Evolutionary conservation across 2,329 filamentous ascomycete genomes (phyloP), one percentile per base, ranked within the genome.

Genomic region (Cadophora malorum): DNA sequence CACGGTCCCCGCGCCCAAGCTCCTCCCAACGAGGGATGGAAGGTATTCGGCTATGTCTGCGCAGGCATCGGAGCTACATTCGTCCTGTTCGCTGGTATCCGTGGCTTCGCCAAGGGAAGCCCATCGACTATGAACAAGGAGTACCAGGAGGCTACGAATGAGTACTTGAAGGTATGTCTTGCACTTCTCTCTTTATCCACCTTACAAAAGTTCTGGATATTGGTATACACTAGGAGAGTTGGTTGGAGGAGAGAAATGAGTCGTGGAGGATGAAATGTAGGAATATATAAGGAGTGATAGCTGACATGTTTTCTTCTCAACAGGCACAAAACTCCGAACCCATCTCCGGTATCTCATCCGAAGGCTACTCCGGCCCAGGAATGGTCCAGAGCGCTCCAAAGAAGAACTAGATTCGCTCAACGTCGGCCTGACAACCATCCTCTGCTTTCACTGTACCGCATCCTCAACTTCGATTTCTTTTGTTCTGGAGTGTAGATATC

Each of bases 81-180:
- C 75, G 86, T 82, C 72, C 70, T 97, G 81, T 98, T 98, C 84
- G 84, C 84, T 76, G 71, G 81, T 76, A 87, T 92, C 79, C 91
- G 94, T 77, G 74, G 86, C 74, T 90, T 92, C 80, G 93, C 91
- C 77, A 86, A 88, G 79, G 87, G 88, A 69, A 78, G 87, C 71
- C 96, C 96, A 74, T 84, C 85, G 81, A 97, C 95, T 78, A 97
- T 99, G 94, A 95, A 86, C 84, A 92, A 93, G 86, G 96, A 99
- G 83, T 98, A 92, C 89, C 93, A 99, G 85, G 94, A 98, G 85
- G 91, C 91, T 76, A 87, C 90, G 75, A 97, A 99, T 83, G 96
- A 97, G 85, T 96, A 92, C 82, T 86, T 97, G 81, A 94, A 90
- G 88, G 95, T 97, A 84, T 77, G 89, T 45, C 16, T 45, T 83